Percentiles rank a stretch among this genome's conserved stretches.
These are phyloP conservation scores for Sugiyamaella floridensis DNA, from an alignment of 805 yeast genomes.

Conservation along the genomic window DNA sequence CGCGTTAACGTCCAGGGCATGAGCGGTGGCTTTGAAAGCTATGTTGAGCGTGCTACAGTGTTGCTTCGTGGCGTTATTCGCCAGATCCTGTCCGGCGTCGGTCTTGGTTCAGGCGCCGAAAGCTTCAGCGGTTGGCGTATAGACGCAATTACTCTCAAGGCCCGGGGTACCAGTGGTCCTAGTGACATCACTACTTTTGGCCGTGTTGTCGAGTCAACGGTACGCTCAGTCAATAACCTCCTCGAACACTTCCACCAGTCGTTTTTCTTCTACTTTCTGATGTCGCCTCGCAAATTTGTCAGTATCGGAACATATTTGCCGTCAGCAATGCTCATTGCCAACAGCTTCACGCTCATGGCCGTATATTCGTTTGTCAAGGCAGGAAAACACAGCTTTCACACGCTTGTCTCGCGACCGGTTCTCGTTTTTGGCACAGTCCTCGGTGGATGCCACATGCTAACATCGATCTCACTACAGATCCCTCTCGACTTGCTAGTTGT, in stretches of 20 bases:
- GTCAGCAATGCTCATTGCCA: slow-evolving; percentile 65
- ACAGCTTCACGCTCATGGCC: slow-evolving; percentile 63
- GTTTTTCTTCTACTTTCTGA: slow-evolving; percentile 80
- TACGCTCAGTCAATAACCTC: slow-evolving; percentile 84
- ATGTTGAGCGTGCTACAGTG: slow-evolving; percentile 46
- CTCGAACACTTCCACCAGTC: slow-evolving; percentile 96
- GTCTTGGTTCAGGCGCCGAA: slow-evolving; percentile 64
- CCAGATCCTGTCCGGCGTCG: slow-evolving; percentile 65
- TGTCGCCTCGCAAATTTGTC: slow-evolving; percentile 74
- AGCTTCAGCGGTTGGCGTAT: slow-evolving; percentile 95
- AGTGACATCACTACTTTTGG: slow-evolving; percentile 88
- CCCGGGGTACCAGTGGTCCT: slow-evolving; percentile 50
- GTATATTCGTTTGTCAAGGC: slow-evolving; percentile 31
- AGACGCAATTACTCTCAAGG: slow-evolving; percentile 78
- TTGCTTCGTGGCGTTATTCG: slow-evolving; percentile 59
- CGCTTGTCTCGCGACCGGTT: slow-evolving; percentile 5
- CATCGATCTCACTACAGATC: slow-evolving; percentile 10
- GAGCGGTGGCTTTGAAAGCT: slow-evolving; percentile 23
- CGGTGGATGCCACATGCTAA: slow-evolving; percentile 10
- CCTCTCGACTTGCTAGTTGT: background rate
- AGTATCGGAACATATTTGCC: slow-evolving; percentile 93
- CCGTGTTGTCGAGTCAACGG: slow-evolving; percentile 76
- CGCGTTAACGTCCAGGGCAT: slow-evolving; percentile 56
- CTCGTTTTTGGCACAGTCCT: slow-evolving; percentile 4
- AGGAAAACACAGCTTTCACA: background rate